Base-by-base conservation (phyloP, 768 basidiomycete species). In the Lactarius akahatsu region DNA sequence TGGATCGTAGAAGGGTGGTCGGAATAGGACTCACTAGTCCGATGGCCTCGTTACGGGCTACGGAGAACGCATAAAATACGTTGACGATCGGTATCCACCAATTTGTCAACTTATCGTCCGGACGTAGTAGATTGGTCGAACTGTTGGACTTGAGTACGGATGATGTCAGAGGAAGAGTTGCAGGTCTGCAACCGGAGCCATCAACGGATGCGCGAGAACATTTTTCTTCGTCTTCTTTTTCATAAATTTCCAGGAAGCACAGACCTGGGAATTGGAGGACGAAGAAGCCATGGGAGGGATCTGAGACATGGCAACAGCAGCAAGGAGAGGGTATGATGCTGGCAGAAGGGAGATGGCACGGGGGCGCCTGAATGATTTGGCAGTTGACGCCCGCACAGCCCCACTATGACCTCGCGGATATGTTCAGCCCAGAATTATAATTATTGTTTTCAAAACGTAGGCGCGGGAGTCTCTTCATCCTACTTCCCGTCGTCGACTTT, bases 71-170 rank as follows among this genome's bases (percentile, higher is more conserved):
- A 26, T 26, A 26, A 16, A 52, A 6, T 13, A 13, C 50, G 8
- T 26, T 26, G 26, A 52, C 23, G 2, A 2, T 26, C 5, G 26
- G 26, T 0, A 6, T 52, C 50, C 26, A 26, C 50, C 26, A 52
- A 26, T 16, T 52, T 26, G 23, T 26, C 13, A 50, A 26, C 23
- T 6, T 26, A 4, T 50, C 26, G 13, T 52, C 13, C 50, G 6
- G 2, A 5, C 47, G 4, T 50, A 4, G 47, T 15, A 23, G 47
- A 15, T 58, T 40, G 18, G 2, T 18, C 9, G 45, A 58, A 50
- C 32, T 32, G 16, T 30, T 34, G 47, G 40, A 59, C 63, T 41
- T n/a, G 38, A 16, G 59, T 38, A 11, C 41, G 47, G 10, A 64
- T 7, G 16, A 63, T 23, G 7, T 63, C 56, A 23, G 40, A 10